Base-by-base conservation (phyloP, 2,329 filamentous ascomycete genomes). In the Phialocephala subalpina region DNA sequence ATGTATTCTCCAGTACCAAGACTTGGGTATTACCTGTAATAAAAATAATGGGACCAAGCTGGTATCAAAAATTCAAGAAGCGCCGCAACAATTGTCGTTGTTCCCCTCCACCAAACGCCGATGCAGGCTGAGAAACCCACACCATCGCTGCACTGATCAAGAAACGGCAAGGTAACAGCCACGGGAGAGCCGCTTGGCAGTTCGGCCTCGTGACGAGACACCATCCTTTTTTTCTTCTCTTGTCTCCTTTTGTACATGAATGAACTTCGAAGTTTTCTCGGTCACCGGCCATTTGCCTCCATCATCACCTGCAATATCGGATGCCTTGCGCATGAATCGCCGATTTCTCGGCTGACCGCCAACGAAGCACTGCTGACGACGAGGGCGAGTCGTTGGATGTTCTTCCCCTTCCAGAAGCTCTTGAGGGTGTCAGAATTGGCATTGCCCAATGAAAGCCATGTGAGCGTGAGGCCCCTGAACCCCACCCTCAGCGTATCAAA, bases 361-460 rank as follows among this genome's bases (percentile, higher is more conserved):
- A n/a, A n/a, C 12, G 18, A 14, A 16, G 22, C 25, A 14, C 14
- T 33, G 49, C 49, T 27, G 18, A 29, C 49, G 22, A 27, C 11
- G 18, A 38, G n/a, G 33, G 14, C 52, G 52, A 56, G 16, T n/a
- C 4, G 52, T n/a, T 27, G 45, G 6, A 33, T 6, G 52, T n/a
- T 56, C 12, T 35, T 33, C n/a, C 27, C 20, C 8, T 57, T 57
- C 55, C 55, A 35, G 55, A 35, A 36, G 55, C 55, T 59, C 49
- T 62, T 8, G 8, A 22, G 27, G 52, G 27, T 56, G 49, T 56
- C 49, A 40, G 36, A 62, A 33, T 40, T 35, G 47, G 47, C 47
- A 62, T 62, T 55, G 60, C 22, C 47, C 47, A 57, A 62, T 62
- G 2, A 56, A 27, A 57, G 33, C 29, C 14, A 57, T 57, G 20